Evolutionary conservation across 257 asterid genomes (phyloP).

Genomic region (Primulina huaijiensis): DNA sequence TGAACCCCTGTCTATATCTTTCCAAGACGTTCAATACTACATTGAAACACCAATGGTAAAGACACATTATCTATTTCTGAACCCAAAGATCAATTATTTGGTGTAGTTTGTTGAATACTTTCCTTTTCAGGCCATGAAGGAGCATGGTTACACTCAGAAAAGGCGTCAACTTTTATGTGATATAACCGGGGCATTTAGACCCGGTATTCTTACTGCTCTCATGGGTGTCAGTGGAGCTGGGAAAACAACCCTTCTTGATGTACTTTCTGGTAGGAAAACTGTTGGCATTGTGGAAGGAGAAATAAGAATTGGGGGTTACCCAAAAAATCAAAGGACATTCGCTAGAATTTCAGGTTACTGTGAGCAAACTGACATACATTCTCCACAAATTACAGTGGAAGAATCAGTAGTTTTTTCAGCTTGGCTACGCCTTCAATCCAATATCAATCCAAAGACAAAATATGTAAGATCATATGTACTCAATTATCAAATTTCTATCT

Average conservation of each 20-base stretch:
- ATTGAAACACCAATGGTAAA: slow-evolving; percentile 32
- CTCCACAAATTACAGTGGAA: slow-evolving; percentile 38
- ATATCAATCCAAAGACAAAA: slow-evolving; percentile 31
- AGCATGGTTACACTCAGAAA: slow-evolving; percentile 29
- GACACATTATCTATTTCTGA: background rate
- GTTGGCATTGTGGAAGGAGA: slow-evolving; percentile 35
- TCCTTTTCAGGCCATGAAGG: slow-evolving; percentile 33
- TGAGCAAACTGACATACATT: slow-evolving; percentile 39
- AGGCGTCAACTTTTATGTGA: slow-evolving; percentile 34
- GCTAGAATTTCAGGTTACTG: slow-evolving; percentile 41
- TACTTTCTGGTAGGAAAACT: slow-evolving; percentile 44
- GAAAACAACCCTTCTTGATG: slow-evolving; percentile 42
- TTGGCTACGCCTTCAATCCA: slow-evolving; percentile 38
- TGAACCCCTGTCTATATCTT: slow-evolving; percentile 30
- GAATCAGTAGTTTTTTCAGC: slow-evolving; percentile 39
- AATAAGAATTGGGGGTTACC: slow-evolving; percentile 37
- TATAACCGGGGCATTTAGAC: slow-evolving; percentile 35
- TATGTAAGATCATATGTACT: slow-evolving; percentile 16
- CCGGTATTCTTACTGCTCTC: slow-evolving; percentile 38
- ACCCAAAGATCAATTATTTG: background rate
- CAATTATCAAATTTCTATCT: background rate
- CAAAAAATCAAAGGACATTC: slow-evolving; percentile 34
- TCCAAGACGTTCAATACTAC: slow-evolving; percentile 33
- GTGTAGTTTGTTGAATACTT: background rate
- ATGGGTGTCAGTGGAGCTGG: slow-evolving; percentile 52